Evolutionary conservation across 2,329 filamentous ascomycete species (phyloP).

Genomic region (Lasiodiplodia sp.): DNA sequence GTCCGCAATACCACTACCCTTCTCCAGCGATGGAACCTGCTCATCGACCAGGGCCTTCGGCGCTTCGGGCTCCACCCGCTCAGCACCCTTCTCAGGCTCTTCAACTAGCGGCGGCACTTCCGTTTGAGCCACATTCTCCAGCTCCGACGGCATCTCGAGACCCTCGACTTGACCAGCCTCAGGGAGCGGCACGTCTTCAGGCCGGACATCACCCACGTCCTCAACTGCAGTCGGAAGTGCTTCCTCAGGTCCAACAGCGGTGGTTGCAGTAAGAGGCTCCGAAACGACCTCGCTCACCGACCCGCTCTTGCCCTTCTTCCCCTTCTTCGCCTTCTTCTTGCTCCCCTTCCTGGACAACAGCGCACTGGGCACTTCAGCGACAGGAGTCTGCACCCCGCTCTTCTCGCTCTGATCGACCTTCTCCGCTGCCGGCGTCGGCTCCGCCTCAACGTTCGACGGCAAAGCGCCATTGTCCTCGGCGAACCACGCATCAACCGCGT

Average conservation of each 20-base stretch:
- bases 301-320: background rate
- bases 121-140: background rate
- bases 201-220: background rate
- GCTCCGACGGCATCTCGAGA: background rate
- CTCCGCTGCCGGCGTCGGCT: background rate
- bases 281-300: background rate
- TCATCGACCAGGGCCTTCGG: background rate
- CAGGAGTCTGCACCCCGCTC: background rate
- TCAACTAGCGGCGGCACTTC: background rate
- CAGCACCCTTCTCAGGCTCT: background rate
- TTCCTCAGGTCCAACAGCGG: background rate
- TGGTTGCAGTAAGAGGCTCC: background rate
- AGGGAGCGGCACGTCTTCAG: slow-evolving; percentile 2
- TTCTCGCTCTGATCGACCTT: background rate
- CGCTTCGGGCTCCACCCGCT: background rate
- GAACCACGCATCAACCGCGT: slow-evolving; percentile 40
- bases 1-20: background rate
- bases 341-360: slow-evolving; percentile 4
- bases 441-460: background rate
- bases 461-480: too few species aligned
- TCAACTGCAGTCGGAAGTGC: background rate
- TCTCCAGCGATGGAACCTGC: background rate
- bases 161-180: background rate
- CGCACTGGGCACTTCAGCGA: slow-evolving; percentile 13
- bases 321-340: slow-evolving; percentile 2